Percentiles rank a stretch among this genome's conserved stretches.
Evolutionary conservation across 1,139 yeast genomes (phyloP).

Genomic region (Meyerozyma carpophila): DNA sequence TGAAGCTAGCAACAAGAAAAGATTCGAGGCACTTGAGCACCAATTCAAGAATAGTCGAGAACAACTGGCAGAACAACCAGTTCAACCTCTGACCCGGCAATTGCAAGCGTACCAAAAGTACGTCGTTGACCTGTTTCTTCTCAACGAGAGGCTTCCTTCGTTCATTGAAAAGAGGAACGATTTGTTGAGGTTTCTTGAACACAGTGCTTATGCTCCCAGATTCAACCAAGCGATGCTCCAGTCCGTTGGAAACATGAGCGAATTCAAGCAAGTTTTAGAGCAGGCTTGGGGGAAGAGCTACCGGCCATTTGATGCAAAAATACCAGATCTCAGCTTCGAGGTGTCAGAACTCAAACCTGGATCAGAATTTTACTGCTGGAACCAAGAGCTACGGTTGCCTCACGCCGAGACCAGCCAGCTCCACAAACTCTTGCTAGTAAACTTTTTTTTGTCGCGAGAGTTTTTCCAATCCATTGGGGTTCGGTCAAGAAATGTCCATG

Average conservation of each 20-base stretch:
- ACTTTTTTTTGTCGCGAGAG: conserved; percentile 13
- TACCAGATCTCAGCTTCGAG: background rate
- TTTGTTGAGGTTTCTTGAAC: background rate
- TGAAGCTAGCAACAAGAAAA: background rate
- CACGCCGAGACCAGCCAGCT: conserved; percentile 3
- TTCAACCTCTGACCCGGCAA: background rate
- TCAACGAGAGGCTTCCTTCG: background rate
- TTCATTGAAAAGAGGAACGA: background rate
- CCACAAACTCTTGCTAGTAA: conserved; percentile 11
- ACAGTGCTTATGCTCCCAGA: background rate
- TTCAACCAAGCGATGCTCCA: background rate
- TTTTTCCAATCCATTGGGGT: conserved; percentile 7
- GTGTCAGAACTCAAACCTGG: background rate
- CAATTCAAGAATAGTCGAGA: background rate
- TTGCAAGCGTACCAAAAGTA: background rate
- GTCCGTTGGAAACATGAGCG: background rate
- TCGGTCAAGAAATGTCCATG: conserved; percentile 4
- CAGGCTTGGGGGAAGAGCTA: background rate
- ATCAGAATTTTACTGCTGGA: background rate
- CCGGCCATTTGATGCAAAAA: background rate
- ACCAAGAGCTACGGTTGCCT: background rate
- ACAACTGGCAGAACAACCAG: background rate
- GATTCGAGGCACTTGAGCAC: background rate
- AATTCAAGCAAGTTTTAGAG: background rate
- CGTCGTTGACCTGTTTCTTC: background rate